phyloP scores from a whole-genome alignment of 2,329 filamentous ascomycete genomes.

The Botrytis medusae region DNA sequence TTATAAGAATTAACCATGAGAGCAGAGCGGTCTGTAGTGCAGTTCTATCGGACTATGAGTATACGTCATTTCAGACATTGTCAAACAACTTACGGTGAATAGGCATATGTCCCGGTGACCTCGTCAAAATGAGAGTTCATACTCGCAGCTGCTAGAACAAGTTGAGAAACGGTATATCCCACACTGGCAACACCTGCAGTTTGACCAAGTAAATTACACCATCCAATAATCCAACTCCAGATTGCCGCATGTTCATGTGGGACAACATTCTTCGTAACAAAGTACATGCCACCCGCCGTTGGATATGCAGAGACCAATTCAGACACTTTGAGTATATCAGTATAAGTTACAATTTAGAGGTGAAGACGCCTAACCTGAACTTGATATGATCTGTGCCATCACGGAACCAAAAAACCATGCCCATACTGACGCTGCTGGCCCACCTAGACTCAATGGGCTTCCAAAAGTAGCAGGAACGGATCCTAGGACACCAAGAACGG shows the following conservation, averaged over 20 bases:
- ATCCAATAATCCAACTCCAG: slow-evolving; percentile 66
- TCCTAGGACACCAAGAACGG: slow-evolving; percentile 63
- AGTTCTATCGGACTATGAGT: slow-evolving; percentile 43
- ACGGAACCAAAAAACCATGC: slow-evolving; percentile 63
- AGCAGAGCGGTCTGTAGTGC: slow-evolving; percentile 59
- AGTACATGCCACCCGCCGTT: slow-evolving; percentile 68
- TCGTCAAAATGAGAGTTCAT: slow-evolving; percentile 58
- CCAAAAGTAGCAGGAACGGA: slow-evolving; percentile 64
- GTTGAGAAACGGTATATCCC: slow-evolving; percentile 62
- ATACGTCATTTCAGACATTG: background rate
- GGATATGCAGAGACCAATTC: slow-evolving; percentile 66
- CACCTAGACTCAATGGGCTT: slow-evolving; percentile 56
- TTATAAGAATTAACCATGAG: slow-evolving; percentile 54
- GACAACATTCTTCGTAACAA: slow-evolving; percentile 65
- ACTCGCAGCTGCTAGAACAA: slow-evolving; percentile 60
- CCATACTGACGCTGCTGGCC: slow-evolving; percentile 64
- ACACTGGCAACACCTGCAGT: slow-evolving; percentile 62
- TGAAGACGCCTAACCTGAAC: slow-evolving; percentile 48
- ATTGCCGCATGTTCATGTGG: slow-evolving; percentile 59
- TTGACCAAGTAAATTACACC: slow-evolving; percentile 66
- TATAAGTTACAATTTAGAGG: background rate
- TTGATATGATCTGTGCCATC: slow-evolving; percentile 64
- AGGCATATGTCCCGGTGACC: slow-evolving; percentile 46
- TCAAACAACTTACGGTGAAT: slow-evolving; percentile 51
- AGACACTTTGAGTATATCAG: slow-evolving; percentile 47